phyloP scores from a whole-genome alignment of 176 grass and related monocot genomes.

The Saccharum spontaneum region DNA sequence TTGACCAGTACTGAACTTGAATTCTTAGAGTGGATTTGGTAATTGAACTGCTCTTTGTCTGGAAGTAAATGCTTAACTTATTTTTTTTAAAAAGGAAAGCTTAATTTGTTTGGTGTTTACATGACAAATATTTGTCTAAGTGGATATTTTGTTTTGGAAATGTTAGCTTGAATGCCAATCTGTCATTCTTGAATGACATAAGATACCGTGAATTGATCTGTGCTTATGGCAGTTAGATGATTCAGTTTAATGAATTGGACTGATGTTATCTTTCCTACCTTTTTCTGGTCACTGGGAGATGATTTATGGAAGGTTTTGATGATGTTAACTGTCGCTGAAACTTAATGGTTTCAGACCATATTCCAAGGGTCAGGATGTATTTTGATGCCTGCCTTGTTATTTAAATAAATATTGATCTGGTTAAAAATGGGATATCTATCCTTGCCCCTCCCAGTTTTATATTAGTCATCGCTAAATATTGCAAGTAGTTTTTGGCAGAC shows the following conservation, averaged over 20 bases:
- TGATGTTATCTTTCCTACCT: background rate
- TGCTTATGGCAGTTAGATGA: constrained; percentile 12
- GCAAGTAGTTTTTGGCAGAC: background rate
- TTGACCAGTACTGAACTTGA: background rate
- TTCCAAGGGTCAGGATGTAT: background rate
- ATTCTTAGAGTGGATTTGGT: background rate
- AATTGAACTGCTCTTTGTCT: background rate
- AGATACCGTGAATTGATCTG: background rate
- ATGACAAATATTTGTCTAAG: background rate
- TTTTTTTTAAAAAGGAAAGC: background rate
- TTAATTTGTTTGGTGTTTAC: background rate
- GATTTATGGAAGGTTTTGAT: background rate
- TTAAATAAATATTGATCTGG: background rate
- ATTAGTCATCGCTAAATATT: background rate
- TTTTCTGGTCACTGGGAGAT: background rate
- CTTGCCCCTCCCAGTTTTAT: background rate
- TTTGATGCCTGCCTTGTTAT: constrained; percentile 7
- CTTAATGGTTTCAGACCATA: constrained; percentile 3
- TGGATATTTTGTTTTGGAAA: background rate
- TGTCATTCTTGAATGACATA: background rate
- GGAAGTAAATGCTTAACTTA: background rate
- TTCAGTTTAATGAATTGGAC: constrained; percentile 9
- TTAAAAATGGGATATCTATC: background rate
- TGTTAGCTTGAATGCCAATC: background rate
- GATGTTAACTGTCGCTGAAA: background rate